Evolutionary conservation across 2,329 filamentous ascomycete genomes (phyloP).

Genomic region (Scedosporium apiospermum): DNA sequence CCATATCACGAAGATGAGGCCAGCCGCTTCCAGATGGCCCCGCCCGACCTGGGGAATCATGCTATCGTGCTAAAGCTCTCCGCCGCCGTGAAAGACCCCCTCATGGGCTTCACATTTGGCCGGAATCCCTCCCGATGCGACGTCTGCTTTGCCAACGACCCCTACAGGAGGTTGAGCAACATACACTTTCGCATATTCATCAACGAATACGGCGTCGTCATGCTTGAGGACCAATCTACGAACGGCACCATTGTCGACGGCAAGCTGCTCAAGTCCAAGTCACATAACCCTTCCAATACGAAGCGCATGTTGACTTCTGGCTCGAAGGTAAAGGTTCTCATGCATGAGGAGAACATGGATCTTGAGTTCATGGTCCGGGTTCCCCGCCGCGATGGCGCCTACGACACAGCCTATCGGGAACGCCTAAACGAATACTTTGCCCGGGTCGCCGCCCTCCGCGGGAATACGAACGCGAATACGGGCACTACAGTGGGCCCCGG

Average conservation of each 20-base stretch:
- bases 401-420: constrained; percentile 53
- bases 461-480: not conserved
- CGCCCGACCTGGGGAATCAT: constrained; percentile 36
- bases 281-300: constrained; percentile 22
- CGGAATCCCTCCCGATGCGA: constrained; percentile 67
- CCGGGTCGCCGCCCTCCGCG: constrained; percentile 11
- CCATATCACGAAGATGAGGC: constrained; percentile 41
- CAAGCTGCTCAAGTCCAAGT: constrained; percentile 44
- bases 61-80: constrained; percentile 79
- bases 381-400: constrained; percentile 60
- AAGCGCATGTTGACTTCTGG: constrained; percentile 61
- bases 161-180: constrained; percentile 72
- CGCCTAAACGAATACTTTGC: constrained; percentile 62
- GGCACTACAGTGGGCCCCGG: not conserved
- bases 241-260: constrained; percentile 88
- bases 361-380: constrained; percentile 80
- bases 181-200: constrained; percentile 92
- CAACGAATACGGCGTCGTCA: constrained; percentile 75
- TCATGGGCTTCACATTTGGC: constrained; percentile 76
- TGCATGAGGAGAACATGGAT: constrained; percentile 43
- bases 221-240: constrained; percentile 92
- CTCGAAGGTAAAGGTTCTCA: constrained; percentile 61
- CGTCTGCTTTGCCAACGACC: constrained; percentile 56
- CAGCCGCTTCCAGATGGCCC: constrained; percentile 38
- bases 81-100: constrained; percentile 56